Base-by-base conservation (phyloP, 2,329 filamentous ascomycete species). In the Botryosphaeria dothidea region DNA sequence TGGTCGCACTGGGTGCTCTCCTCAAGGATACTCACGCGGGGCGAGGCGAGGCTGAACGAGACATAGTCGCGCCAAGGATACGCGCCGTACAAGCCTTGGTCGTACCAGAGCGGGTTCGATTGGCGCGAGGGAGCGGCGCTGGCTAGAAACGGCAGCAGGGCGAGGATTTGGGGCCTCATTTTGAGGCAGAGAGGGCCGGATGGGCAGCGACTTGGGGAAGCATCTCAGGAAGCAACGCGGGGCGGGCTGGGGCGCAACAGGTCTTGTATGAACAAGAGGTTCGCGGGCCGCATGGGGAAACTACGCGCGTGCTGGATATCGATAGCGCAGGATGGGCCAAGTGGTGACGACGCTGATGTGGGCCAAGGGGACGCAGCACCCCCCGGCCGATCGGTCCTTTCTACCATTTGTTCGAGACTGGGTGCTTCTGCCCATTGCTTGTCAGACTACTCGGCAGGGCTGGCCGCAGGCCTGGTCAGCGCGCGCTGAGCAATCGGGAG, bases 21-120 rank as follows among this genome's bases (percentile, higher is more conserved):
- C 15, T 61, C 58, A 3, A 70, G 65, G 11, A 69, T 38, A 51
- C 69, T 69, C 31, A 69, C 38, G 34, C 46, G 62, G 36, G 69
- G 69, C 2, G 68, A 52, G 25, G 41, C 23, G 7, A 65, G 45
- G 19, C 58, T 54, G 54, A 65, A 65, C 8, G 63, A 65, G 15
- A 45, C 45, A 23, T 60, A 65, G 17, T 65, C 63, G 25, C 29
- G 63, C 54, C 43, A 60, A 36, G 63, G 63, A 19, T 65, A 65
- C 5, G 63, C 63, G 36, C 63, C 63, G 19, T 60, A 65, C 21
- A 65, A 36, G 25, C 63, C 63, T 46, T 65, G 63, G 23, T 65
- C 63, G 25, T 65, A 65, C 63, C 63, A 65, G 25, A 65, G 63
- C 17, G 63, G 46, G 46, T 65, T 65, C 31, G 43, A 57, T n/a